Evolutionary conservation across 768 basidiomycete genomes (phyloP).

Genomic region (Hypsizygus marmoreus): DNA sequence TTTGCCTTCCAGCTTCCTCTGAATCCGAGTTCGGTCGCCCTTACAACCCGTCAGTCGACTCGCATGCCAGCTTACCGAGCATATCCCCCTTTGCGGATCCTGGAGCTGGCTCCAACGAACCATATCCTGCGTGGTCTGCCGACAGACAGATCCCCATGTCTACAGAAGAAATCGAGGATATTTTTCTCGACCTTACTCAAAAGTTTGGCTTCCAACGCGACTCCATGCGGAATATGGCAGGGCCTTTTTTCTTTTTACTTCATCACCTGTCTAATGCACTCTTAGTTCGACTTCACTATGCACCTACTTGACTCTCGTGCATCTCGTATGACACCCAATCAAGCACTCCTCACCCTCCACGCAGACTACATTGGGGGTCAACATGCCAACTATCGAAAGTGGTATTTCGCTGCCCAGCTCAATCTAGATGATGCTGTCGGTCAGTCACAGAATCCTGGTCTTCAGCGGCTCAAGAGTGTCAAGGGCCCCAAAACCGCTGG

Average conservation of each 20-base stretch:
- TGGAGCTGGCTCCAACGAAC: conserved; percentile 53
- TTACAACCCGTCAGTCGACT: conserved; percentile 61
- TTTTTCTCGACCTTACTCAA: conserved; percentile 95
- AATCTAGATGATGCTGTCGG: conserved; percentile 99
- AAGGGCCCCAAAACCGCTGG: conserved; percentile 56
- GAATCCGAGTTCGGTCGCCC: conserved; percentile 42
- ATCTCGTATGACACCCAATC: conserved; percentile 97
- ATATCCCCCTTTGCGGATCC: conserved; percentile 63
- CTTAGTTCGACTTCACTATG: conserved; percentile 96
- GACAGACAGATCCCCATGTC: conserved; percentile 95
- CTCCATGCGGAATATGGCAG: conserved; percentile 92
- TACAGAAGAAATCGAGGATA: conserved; percentile 98
- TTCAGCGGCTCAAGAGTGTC: conserved; percentile 85
- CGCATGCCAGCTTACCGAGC: conserved; percentile 59
- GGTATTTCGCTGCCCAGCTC: conserved; percentile 99
- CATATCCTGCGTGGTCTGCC: conserved; percentile 94
- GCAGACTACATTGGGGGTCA: conserved; percentile 99
- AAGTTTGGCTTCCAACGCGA: conserved; percentile 99
- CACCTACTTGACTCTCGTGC: conserved; percentile 95
- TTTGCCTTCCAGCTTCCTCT: conserved; percentile 23
- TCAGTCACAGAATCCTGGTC: conserved; percentile 89
- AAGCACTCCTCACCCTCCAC: conserved; percentile 94
- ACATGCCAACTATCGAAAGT: conserved; percentile 99
- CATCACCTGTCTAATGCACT: conserved; percentile 8
- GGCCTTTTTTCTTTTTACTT: conserved; percentile 21